Evolutionary conservation across 2,329 filamentous ascomycete species (phyloP).

Genomic region (Fusarium sp.): DNA sequence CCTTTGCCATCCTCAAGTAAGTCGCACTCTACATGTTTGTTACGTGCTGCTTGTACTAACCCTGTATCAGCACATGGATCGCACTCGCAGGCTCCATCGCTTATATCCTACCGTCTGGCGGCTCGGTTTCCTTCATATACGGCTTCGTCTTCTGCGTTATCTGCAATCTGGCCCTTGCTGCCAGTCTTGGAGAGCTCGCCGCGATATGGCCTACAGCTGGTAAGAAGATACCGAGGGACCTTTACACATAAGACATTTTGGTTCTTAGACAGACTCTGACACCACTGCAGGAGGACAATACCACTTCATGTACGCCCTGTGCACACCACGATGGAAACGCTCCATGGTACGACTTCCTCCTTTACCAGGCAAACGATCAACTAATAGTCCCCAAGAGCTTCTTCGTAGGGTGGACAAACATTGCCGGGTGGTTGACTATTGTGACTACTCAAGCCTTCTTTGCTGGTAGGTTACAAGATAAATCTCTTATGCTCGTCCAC

Average conservation of each 20-base stretch:
- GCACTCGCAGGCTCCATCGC: conserved; percentile 59
- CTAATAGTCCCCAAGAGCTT: conserved; percentile 53
- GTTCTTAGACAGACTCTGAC: background rate
- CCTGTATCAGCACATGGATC: conserved; percentile 42
- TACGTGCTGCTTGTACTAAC: background rate
- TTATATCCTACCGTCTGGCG: conserved; percentile 58
- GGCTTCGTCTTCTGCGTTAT: conserved; percentile 62
- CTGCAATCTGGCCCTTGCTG: conserved; percentile 58
- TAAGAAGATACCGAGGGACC: background rate
- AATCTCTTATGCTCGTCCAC: rapidly evolving
- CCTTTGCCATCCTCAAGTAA: conserved; percentile 60
- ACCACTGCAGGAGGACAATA: conserved; percentile 54
- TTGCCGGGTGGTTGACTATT: conserved; percentile 60
- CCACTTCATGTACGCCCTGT: conserved; percentile 60
- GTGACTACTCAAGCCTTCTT: conserved; percentile 61
- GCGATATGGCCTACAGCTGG: conserved; percentile 62
- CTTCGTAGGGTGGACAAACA: conserved; percentile 59
- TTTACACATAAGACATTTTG: background rate
- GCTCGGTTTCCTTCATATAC: conserved; percentile 59
- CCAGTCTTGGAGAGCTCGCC: conserved; percentile 59
- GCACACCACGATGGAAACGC: conserved; percentile 52
- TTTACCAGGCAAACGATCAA: rapidly evolving
- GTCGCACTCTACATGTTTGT: background rate
- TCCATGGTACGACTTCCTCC: conserved; percentile 45
- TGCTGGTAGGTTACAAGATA: conserved; percentile 49